These are phyloP conservation scores for Colletotrichum sublineola DNA, from an alignment of 2,329 filamentous ascomycete species.

Conservation along the genomic window DNA sequence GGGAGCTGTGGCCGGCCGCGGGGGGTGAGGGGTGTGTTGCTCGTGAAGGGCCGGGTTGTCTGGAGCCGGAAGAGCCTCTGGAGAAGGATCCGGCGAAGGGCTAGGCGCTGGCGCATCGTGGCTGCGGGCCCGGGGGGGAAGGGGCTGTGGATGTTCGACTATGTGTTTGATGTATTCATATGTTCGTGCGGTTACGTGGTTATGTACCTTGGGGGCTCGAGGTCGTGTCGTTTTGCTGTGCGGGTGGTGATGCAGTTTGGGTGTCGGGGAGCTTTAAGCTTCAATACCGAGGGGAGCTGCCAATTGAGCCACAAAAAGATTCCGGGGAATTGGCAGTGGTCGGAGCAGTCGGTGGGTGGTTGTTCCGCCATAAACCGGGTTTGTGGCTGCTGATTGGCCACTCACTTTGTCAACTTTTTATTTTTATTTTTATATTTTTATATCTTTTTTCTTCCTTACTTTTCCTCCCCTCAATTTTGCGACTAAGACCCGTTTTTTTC, in stretches of 20 bases:
- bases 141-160: background rate
- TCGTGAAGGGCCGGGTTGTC: constrained; percentile 41
- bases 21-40: constrained; percentile 46
- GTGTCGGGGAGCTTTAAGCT: constrained; percentile 1
- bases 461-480: background rate
- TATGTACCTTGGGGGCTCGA: too few relatives aligned
- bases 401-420: constrained; percentile 16
- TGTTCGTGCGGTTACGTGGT: background rate
- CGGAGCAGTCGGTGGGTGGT: constrained; percentile 12
- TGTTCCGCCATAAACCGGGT: background rate
- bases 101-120: constrained; percentile 57
- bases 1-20: constrained; percentile 61
- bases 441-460: background rate
- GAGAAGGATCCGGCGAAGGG: constrained; percentile 52
- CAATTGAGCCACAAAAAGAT: background rate
- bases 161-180: background rate
- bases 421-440: background rate
- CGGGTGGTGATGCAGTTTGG: background rate
- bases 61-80: constrained; percentile 42
- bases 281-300: background rate
- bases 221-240: background rate
- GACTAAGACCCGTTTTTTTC: constrained; percentile 14
- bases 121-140: background rate
- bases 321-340: background rate
- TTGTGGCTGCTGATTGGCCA: constrained; percentile 11